Conservation (phyloP, 192 early-diverging fungal genomes). For the Fimicolochytrium jonesii region DNA sequence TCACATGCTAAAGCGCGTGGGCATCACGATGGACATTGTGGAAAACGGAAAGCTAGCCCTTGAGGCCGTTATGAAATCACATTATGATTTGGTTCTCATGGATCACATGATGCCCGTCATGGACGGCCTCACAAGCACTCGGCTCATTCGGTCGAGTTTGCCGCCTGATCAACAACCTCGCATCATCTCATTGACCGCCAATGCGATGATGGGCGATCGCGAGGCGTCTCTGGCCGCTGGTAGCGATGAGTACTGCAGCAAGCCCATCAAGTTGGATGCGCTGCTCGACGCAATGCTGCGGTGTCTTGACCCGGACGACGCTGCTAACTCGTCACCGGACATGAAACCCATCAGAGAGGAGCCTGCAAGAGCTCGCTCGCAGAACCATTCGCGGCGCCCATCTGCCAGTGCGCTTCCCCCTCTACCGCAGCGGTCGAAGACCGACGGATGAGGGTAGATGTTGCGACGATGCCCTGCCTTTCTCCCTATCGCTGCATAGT, state of each 20-base stretch:
- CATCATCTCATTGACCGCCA: conserved; percentile 17
- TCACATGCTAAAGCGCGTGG: conserved; percentile 9
- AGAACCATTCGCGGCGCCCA: too few species aligned
- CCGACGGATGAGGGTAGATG: too few species aligned
- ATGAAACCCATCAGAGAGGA: too few species aligned
- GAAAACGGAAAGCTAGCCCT: conserved; percentile 11
- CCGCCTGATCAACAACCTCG: conserved; percentile 6
- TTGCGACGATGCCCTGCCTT: too few species aligned
- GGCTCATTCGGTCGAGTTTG: background rate
- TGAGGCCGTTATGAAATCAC: background rate
- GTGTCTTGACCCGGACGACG: conserved; percentile 8
- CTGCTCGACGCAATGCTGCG: conserved; percentile 3
- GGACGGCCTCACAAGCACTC: conserved; percentile 8
- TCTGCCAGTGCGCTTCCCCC: too few species aligned
- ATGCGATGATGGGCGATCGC: conserved; percentile 20
- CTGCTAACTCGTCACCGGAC: too few species aligned
- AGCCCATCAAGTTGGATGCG: conserved; percentile 7
- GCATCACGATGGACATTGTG: conserved; percentile 2
- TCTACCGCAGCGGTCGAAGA: too few species aligned
- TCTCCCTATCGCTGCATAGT: too few species aligned
- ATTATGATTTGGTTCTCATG: conserved; percentile 15
- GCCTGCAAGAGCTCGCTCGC: too few species aligned
- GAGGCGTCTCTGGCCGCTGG: conserved; percentile 10
- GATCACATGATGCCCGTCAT: conserved; percentile 8
- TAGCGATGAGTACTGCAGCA: conserved; percentile 11